Base-by-base conservation (phyloP, 78 protist genomes). In the Cavenderia fasciculata region DNA sequence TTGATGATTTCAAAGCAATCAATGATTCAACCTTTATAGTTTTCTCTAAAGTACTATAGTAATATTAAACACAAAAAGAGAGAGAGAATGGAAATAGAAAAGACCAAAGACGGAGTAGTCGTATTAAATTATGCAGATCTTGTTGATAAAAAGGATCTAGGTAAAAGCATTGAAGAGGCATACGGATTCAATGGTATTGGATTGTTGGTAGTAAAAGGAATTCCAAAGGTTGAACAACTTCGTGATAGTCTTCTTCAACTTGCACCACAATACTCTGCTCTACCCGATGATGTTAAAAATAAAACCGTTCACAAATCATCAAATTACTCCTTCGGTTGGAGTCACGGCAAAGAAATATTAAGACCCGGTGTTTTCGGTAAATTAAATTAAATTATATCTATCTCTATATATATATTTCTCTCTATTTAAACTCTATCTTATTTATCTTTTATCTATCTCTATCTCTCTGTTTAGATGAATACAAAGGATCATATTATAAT, bases 401-500 rank as follows among this genome's bases (percentile, higher is more conserved):
- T 41, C 10, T 2, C 12, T 25, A 51, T 61, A 49, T 23, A 12
- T 23, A 74, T 61, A 61, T 4, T 49, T 0, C 12, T 3, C 36
- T 29, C 2, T 34, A 8, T 31, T 33, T 4, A 11, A 44, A 44
- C 49, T 11, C 10, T 10, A 29, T 19, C 62, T n/a, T 54, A 14
- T 68, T 27, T 23, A 74, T 59, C 10, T 25, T 31, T 14, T 18
- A 38, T 33, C 14, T 3, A 57, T 10, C 10, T 18, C 16, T 16
- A 59, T 74, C 18, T 1, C 2, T 14, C 23, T 11, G 21, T 29
- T 43, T 44, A 66, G 94, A 90, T 62, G 74, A 74, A 63, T 73
- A 54, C 38, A 68, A 90, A 63, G 94, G 94, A 43, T 78, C 89
- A 23, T 90, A 72, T 56, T 90, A 90, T 46, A 90, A 90, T 57